Conservation (phyloP, 306 rosid genomes). For the Lotus japonicus region DNA sequence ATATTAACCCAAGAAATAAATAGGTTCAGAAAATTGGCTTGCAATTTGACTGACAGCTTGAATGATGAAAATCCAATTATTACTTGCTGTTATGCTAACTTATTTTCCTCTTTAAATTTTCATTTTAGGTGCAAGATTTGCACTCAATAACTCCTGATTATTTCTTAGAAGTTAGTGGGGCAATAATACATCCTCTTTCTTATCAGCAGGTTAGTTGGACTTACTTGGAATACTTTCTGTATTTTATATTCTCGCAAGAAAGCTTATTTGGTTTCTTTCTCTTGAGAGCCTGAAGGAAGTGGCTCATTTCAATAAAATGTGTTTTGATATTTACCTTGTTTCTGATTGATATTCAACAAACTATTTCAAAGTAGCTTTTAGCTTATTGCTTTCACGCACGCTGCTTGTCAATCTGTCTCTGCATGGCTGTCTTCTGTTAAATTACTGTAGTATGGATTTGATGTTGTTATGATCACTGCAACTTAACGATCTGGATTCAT, state of each 20-base stretch:
- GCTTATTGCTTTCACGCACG: constrained; percentile 8
- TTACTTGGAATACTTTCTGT: neutral
- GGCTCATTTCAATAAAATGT: constrained; percentile 6
- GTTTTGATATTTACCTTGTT: constrained; percentile 17
- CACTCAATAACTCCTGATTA: constrained; percentile 84
- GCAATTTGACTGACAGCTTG: neutral
- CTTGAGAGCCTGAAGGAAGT: neutral
- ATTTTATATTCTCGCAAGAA: neutral
- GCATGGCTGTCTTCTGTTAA: constrained; percentile 12
- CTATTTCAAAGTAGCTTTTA: neutral
- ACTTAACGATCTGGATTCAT: neutral
- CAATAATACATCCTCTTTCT: constrained; percentile 92
- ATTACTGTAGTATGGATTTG: neutral
- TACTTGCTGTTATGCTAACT: neutral
- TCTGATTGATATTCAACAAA: constrained; percentile 1
- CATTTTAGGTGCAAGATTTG: constrained; percentile 83
- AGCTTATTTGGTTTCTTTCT: neutral
- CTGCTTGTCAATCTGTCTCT: neutral
- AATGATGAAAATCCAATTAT: neutral
- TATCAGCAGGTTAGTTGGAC: constrained; percentile 86
- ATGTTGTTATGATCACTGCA: neutral
- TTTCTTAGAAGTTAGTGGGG: constrained; percentile 95
- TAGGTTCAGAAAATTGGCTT: constrained; percentile 10
- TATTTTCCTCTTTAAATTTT: neutral
- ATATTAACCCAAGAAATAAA: neutral